Percentiles rank a stretch among this genome's conserved stretches.
These are phyloP conservation scores for Cyphellophora attinorum DNA, from an alignment of 2,329 filamentous ascomycete species.

Conservation along the genomic window DNA sequence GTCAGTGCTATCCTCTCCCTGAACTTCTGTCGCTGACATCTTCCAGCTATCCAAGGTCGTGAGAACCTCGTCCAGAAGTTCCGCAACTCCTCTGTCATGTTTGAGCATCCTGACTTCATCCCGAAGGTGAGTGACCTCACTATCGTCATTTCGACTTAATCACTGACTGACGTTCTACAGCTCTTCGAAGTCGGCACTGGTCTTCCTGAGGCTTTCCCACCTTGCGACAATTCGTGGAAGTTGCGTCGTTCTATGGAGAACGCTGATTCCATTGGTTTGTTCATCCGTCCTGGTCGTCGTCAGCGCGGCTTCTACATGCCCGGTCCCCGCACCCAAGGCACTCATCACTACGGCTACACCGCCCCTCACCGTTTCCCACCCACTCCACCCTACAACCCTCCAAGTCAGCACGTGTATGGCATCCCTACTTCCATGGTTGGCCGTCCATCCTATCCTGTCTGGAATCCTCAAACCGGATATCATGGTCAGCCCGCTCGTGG, in stretches of 20 bases:
- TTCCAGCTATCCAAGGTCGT: conserved; percentile 74
- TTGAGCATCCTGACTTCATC: conserved; percentile 69
- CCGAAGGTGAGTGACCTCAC: conserved; percentile 56
- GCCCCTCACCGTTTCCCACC: background rate
- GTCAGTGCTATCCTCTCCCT: conserved; percentile 39
- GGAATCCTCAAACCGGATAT: too few species aligned
- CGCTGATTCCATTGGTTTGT: conserved; percentile 69
- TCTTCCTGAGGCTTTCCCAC: conserved; percentile 64
- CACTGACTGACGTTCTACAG: conserved; percentile 22
- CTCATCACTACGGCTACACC: too few species aligned
- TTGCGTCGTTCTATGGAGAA: conserved; percentile 82
- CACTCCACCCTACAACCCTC: conserved; percentile 1
- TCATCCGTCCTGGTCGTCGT: conserved; percentile 5
- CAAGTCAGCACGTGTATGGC: too few species aligned
- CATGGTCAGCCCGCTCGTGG: too few species aligned
- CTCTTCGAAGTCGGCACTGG: conserved; percentile 53
- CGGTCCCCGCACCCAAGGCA: too few species aligned
- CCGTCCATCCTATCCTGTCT: too few species aligned
- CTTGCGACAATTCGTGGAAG: conserved; percentile 75
- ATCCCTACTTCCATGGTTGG: too few species aligned
- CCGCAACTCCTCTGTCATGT: conserved; percentile 91
- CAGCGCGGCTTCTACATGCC: conserved; percentile 7
- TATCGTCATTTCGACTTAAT: background rate
- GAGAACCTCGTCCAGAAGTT: conserved; percentile 92
- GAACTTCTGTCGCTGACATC: conserved; percentile 5